Base-by-base conservation (phyloP, 257 asterid genomes). In the Capsicum rhomboideum region DNA sequence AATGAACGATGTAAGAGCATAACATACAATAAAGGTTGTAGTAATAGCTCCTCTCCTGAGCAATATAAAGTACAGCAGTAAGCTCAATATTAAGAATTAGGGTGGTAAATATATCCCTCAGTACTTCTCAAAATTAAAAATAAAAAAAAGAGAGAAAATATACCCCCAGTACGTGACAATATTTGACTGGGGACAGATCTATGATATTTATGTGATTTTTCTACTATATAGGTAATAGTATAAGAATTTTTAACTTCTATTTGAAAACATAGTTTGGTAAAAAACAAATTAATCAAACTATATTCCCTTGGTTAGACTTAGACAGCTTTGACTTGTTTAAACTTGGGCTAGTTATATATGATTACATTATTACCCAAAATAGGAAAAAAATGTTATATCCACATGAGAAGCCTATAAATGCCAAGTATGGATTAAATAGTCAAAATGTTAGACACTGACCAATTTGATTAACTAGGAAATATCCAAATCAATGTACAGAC, bases 11-110 rank as follows among this genome's bases (percentile, higher is more conserved):
- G 98, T 94, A 83, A 94, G 88, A 79, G 93, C 97, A 84, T 94
- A 94, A 86, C 97, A 93, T 42, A 93, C 88, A 34, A 94, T 90
- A 58, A 94, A 94, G 85, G 93, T 90, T 18, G 95, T 93, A 83
- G 90, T 90, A 83, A 93, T 92, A 83, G 97, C 94, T 92, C 98
- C 97, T 88, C 97, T 88, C 98, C 98, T 94, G 94, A 83, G 82
- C 69, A 74, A 80, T 72, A 86, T 58, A 49, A 75, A 49, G 81
- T 75, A 49, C 17, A 49, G 44, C 81, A 75, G 81, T 26, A 74
- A 74, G 80, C 34, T 46, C 58, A 74, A 44, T 23, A 50, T 75
- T 16, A 26, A 26, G 26, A 49, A 26, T 14, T 50, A 0, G 44
- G 63, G 77, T 23, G 63, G 63, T 28, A 4, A 8, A 6, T 69